These are phyloP conservation scores for Micractinium conductrix DNA, from an alignment of 139 green algal genomes.

Conservation along the genomic window DNA sequence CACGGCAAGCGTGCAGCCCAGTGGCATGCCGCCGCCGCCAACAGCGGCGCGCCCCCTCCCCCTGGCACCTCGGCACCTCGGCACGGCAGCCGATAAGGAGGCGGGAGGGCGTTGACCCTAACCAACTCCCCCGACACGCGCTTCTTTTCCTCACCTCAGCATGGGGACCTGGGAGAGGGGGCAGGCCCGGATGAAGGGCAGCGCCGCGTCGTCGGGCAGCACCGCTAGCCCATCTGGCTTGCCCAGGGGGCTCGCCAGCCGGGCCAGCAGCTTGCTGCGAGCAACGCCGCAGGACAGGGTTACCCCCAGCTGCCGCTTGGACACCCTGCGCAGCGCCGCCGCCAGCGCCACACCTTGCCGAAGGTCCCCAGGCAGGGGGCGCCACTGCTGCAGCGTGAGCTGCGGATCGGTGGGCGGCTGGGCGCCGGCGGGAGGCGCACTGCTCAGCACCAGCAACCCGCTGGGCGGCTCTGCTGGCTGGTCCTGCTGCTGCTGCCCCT, in stretches of 20 bases:
- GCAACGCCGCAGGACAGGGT: conserved; percentile 60
- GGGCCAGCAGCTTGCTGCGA: conserved; percentile 58
- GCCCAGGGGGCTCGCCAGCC: conserved; percentile 54
- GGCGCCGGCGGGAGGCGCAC: not conserved
- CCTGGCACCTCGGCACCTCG: too few species aligned
- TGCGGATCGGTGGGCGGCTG: not conserved
- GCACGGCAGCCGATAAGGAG: too few species aligned
- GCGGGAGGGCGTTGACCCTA: too few species aligned
- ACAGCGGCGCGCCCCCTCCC: too few species aligned
- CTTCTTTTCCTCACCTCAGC: conserved; percentile 10
- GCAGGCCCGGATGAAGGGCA: conserved; percentile 41
- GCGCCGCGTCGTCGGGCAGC: conserved; percentile 28
- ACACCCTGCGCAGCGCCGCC: conserved; percentile 7
- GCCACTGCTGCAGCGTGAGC: conserved; percentile 39
- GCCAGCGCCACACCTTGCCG: conserved; percentile 45
- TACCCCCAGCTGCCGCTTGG: conserved; percentile 38
- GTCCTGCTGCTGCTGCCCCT: not conserved
- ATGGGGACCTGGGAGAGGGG: conserved; percentile 47
- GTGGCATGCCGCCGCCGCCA: not conserved
- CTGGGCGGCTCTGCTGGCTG: not conserved
- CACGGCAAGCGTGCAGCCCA: too few species aligned
- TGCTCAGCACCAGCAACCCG: not conserved
- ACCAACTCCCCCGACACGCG: too few species aligned
- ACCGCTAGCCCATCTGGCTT: conserved; percentile 63
- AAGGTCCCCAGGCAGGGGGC: conserved; percentile 39